Evolutionary conservation across 805 yeast species (phyloP), one percentile per base, ranked within the genome.

Genomic region (Pichia rugopelliculosa): DNA sequence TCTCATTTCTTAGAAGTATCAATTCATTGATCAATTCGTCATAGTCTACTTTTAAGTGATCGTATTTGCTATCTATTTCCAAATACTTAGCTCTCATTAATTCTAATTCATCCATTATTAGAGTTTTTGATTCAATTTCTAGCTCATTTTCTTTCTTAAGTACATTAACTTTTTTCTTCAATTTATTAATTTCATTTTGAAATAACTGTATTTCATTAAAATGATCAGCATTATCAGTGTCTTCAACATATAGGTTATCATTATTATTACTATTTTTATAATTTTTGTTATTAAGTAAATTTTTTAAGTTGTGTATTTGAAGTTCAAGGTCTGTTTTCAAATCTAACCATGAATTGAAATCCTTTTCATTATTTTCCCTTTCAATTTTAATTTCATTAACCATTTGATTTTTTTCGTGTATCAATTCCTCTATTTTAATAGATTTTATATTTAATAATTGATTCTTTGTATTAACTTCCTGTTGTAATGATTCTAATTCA

Each of bases 91-190:
- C 68, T 40, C 74, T 69, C 50, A 76, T 62, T 53, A 65, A 62
- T 55, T 77, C 83, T 39, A 77, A 66, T 59, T 77, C 80, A 54
- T 76, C 81, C 42, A 77, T 74, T 44, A 77, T 72, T 41, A 74
- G 63, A 49, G 72, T 66, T 53, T 76, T 76, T 36, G 79, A 75
- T 54, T 71, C 75, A 42, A 70, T 68, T 55, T 77, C 83, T 22
- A 77, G 61, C 52, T 77, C 82, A 53, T 68, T 71, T 52, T 77
- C 77, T 46, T 73, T 69, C 55, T 73, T 72, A 20, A 77, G 61
- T 2, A 74, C 68, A 44, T 64, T 65, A 3, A 64, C 51, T 44
- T 53, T 59, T 41, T 59, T 62, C n/a, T 45, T 53, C 17, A 66
- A 46, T 36, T 52, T 55, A 12, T 55, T 58, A 5, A 61, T 56